These are phyloP conservation scores for Talaromyces stipitatus DNA, from an alignment of 495 filamentous ascomycete genomes.

Conservation along the genomic window DNA sequence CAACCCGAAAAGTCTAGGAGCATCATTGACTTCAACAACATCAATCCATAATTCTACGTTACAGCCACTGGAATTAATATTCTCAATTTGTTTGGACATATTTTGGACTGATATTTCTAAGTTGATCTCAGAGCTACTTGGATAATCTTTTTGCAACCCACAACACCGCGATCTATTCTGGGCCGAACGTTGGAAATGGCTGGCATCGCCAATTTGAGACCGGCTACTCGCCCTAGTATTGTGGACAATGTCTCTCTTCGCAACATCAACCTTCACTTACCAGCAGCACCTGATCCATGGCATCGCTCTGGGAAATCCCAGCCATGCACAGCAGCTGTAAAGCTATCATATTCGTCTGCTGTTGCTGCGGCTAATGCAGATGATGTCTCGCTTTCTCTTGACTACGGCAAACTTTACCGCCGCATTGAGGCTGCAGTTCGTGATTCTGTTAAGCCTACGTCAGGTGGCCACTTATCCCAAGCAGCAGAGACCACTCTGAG, in stretches of 20 bases:
- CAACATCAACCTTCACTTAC: conserved; percentile 36
- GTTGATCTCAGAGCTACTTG: no score
- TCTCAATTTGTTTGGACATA: no score
- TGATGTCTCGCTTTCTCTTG: conserved; percentile 37
- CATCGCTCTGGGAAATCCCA: conserved; percentile 36
- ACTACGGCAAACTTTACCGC: conserved; percentile 43
- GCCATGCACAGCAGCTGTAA: conserved; percentile 36
- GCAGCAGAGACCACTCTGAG: conserved; percentile 24
- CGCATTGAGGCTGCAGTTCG: conserved; percentile 32
- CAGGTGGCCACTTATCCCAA: not conserved
- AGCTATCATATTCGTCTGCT: conserved; percentile 37
- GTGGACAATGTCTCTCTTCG: conserved; percentile 36
- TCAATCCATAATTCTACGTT: not conserved
- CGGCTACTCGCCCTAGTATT: conserved; percentile 26
- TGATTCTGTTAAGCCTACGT: conserved; percentile 17
- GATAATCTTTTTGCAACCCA: no score
- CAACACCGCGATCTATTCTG: not conserved
- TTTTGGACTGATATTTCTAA: no score
- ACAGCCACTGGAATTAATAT: no score
- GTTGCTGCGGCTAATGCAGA: conserved; percentile 33
- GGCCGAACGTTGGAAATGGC: conserved; percentile 2
- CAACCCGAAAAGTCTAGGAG: not conserved
- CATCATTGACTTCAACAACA: not conserved
- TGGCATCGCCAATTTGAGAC: conserved; percentile 18
- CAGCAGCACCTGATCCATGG: conserved; percentile 38